Percentiles rank a stretch among this genome's conserved stretches.
Conservation (phyloP, 352 stramenopile species). For the Aphanomyces cochlioides region DNA sequence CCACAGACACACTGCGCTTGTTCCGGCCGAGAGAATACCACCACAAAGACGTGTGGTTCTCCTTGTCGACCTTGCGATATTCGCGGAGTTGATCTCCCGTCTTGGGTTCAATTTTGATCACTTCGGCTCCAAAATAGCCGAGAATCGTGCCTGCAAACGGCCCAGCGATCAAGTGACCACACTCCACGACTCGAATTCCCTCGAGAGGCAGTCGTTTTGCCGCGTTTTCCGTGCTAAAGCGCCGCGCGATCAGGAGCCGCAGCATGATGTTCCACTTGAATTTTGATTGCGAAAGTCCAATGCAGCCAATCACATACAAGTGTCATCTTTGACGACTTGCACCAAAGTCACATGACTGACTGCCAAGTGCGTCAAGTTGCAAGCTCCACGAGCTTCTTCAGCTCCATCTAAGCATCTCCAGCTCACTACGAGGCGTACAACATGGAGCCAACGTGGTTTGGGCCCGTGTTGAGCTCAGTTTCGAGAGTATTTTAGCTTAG, state of each 20-base stretch:
- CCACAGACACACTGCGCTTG: conserved; percentile 79
- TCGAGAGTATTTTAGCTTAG: neutral
- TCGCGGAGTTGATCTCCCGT: conserved; percentile 79
- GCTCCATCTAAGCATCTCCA: too few species aligned
- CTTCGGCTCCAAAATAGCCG: conserved; percentile 86
- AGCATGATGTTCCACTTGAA: too few species aligned
- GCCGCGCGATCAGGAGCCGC: neutral
- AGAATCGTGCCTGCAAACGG: conserved; percentile 81
- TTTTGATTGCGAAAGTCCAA: too few species aligned
- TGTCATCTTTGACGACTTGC: too few species aligned
- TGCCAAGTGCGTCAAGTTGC: too few species aligned
- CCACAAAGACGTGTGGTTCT: conserved; percentile 75
- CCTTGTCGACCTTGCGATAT: conserved; percentile 65
- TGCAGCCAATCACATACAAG: too few species aligned
- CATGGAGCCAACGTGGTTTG: neutral
- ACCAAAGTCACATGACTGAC: too few species aligned
- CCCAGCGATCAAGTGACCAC: conserved; percentile 73
- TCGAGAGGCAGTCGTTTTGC: conserved; percentile 41
- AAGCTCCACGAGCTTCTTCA: too few species aligned
- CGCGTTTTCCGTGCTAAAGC: neutral
- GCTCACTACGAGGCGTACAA: neutral
- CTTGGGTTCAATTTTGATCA: conserved; percentile 88
- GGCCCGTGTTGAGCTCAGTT: neutral
- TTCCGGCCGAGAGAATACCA: conserved; percentile 87
- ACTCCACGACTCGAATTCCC: conserved; percentile 72